These are phyloP conservation scores for Closterium sp. DNA, from an alignment of 139 green algal species.

Conservation along the genomic window DNA sequence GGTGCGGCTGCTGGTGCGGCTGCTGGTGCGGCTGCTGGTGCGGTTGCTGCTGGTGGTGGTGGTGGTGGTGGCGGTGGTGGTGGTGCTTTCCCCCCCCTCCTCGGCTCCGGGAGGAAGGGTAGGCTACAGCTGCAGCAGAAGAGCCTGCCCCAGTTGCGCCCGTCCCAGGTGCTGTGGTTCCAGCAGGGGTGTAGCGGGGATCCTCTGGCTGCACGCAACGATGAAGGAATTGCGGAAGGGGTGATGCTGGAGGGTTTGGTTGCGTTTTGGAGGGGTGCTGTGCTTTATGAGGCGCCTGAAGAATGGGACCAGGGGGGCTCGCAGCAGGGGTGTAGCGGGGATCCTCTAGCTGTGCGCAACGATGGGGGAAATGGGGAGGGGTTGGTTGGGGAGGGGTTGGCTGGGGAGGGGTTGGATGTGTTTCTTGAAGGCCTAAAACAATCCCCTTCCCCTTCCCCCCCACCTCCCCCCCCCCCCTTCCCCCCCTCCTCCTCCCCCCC, in stretches of 20 bases:
- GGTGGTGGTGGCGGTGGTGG: background rate
- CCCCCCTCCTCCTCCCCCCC: no score
- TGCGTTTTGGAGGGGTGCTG: no score
- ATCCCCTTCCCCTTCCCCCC: no score
- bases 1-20: background rate
- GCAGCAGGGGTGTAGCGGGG: background rate
- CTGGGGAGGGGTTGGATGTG: no score
- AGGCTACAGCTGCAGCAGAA: background rate
- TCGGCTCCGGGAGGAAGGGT: background rate
- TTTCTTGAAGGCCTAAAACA: no score
- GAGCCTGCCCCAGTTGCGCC: background rate
- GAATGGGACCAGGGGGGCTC: no score
- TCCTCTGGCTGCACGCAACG: background rate
- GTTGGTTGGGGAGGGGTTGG: no score
- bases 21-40: background rate
- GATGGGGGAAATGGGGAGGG: background rate
- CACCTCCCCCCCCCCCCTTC: no score
- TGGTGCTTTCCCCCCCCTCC: background rate
- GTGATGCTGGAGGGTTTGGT: no score
- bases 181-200: background rate
- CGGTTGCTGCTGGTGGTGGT: background rate
- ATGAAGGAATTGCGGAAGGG: background rate
- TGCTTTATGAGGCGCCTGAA: no score
- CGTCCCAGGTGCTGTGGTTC: no score
- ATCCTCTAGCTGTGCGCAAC: background rate